Base-by-base conservation (phyloP, 2,329 filamentous ascomycete species). In the Cercospora sp. region DNA sequence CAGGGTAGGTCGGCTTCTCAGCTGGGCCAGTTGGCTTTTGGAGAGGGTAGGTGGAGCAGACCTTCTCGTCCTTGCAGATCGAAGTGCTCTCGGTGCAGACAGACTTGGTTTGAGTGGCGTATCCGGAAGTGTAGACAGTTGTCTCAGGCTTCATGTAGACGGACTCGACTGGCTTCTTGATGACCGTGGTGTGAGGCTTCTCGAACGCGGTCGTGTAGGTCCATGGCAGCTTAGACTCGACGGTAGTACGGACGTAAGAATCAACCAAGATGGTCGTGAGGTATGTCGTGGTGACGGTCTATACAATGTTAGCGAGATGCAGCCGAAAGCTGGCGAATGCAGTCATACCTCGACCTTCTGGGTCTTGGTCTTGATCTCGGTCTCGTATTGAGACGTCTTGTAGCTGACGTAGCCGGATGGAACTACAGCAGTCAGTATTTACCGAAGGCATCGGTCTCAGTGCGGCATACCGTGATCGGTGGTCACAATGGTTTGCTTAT, bases 361-460 rank as follows among this genome's bases (percentile, higher is more conserved):
- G 24, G 63, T 69, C 18, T 61, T 66, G 3, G 67, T 69, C 51
- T 55, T 55, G 13, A 64, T 16, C 21, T 64, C 49, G 9, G 61
- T 64, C 21, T 55, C 49, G 30, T 64, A 64, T 5, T 49, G 34
- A 21, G 55, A 30, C 7, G 60, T 59, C 49, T 59, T 63, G 21
- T 61, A 63, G 51, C 55, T 53, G 37, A 59, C 55, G 60, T 66
- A 69, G 8, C 37, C 43, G 12, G 67, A 37, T 40, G 67, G 67
- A 28, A 69, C 63, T 62, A 24, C 2, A 3, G 1, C 10, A 6
- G 49, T 64, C 21, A 45, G 34, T 32, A 34, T 12, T 12, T 13
- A 5, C 6, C 5, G 0, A 9, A 21, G 3, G 10, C 10, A 30
- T 16, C 12, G 1, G 34, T 21, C 10, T 26, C 7, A 18, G 10